Conservation (phyloP, 2,329 filamentous ascomycete species). For the Clonostachys rhizophaga region DNA sequence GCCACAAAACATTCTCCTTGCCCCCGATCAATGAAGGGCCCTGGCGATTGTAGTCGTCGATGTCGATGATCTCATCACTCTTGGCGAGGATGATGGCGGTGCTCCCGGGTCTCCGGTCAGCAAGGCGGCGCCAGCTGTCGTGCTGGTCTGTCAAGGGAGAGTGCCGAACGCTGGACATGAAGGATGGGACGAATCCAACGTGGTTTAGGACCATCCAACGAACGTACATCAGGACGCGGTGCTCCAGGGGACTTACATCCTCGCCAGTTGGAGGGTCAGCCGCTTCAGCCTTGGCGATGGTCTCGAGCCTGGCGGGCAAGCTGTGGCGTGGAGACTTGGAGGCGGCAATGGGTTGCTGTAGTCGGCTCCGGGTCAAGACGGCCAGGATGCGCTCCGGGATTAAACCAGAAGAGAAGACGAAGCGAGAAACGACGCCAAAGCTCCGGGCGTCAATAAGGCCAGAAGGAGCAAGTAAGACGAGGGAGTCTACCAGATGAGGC, state of each 20-base stretch:
- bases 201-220: slow-evolving; percentile 55
- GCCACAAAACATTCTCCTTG: slow-evolving; percentile 41
- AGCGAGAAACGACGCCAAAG: slow-evolving; percentile 41
- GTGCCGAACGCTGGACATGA: slow-evolving; percentile 52
- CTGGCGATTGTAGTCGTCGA: slow-evolving; percentile 41
- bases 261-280: slow-evolving; percentile 17
- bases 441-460: slow-evolving; percentile 62
- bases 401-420: slow-evolving; percentile 50
- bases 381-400: slow-evolving; percentile 48
- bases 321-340: slow-evolving; percentile 11
- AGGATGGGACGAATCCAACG: slow-evolving; percentile 53
- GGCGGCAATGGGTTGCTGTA: slow-evolving; percentile 44
- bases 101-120: slow-evolving; percentile 31
- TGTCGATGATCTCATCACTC: slow-evolving; percentile 46
- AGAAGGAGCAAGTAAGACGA: slow-evolving; percentile 75
- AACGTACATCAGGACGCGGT: slow-evolving; percentile 43
- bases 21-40: slow-evolving; percentile 47
- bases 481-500: slow-evolving; percentile 60
- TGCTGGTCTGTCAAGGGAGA: slow-evolving; percentile 50
- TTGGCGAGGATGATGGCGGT: slow-evolving; percentile 47
- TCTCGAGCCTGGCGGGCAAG: slow-evolving; percentile 10
- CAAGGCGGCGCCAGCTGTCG: slow-evolving; percentile 42
- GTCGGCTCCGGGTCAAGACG: slow-evolving; percentile 38
- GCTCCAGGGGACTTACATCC: slow-evolving; percentile 32
- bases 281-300: slow-evolving; percentile 36